A percentile compares a stretch with the other conserved stretches of the same genome.
phyloP scores from a whole-genome alignment of 2,329 filamentous ascomycete species.

The Colletotrichum spaethianum region DNA sequence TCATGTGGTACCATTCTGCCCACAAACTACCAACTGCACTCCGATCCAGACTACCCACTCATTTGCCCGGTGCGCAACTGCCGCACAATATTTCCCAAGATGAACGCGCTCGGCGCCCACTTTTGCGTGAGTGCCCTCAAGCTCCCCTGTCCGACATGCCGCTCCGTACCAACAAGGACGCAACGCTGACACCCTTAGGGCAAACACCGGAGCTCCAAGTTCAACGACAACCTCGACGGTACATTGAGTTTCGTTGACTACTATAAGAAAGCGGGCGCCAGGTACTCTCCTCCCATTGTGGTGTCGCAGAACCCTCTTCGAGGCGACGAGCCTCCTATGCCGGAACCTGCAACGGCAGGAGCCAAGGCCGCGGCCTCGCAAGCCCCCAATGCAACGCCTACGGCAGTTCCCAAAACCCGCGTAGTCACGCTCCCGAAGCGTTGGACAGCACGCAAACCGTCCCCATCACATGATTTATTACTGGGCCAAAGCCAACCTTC shows the following conservation, averaged over 20 bases:
- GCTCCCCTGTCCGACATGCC: background rate
- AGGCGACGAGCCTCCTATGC: slow-evolving; percentile 43
- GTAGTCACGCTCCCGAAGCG: background rate
- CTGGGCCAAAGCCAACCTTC: background rate
- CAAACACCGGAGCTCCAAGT: slow-evolving; percentile 41
- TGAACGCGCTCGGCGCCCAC: slow-evolving; percentile 43
- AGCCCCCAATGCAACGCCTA: background rate
- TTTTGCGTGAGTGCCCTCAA: slow-evolving; percentile 41
- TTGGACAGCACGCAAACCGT: too few species aligned
- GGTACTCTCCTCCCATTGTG: slow-evolving; percentile 42
- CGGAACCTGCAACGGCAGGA: background rate
- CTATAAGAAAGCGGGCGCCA: slow-evolving; percentile 9
- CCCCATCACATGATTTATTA: background rate
- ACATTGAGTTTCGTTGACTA: slow-evolving; percentile 51
- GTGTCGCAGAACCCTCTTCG: slow-evolving; percentile 45
- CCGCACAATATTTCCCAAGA: slow-evolving; percentile 46
- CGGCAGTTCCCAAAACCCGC: background rate
- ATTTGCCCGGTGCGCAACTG: slow-evolving; percentile 57
- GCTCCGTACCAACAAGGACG: background rate
- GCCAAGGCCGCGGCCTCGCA: background rate
- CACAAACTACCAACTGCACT: slow-evolving; percentile 48
- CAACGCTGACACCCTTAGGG: slow-evolving; percentile 36
- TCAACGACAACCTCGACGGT: slow-evolving; percentile 60
- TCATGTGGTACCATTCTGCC: slow-evolving; percentile 52
- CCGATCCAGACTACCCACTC: slow-evolving; percentile 45